Conservation (phyloP, 116 monocot genomes). For the Zostera marina region DNA sequence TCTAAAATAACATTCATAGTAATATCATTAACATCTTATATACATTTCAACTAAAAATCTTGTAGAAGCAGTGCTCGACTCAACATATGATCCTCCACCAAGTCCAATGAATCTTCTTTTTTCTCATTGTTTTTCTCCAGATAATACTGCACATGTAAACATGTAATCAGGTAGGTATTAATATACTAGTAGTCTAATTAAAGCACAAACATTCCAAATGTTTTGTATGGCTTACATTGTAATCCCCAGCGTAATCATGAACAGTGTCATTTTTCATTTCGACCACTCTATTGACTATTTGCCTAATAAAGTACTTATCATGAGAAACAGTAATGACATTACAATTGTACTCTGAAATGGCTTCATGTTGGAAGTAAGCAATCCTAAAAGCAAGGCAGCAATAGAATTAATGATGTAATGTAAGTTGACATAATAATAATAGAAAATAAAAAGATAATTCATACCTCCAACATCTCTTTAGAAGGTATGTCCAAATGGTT, state of each 20-base stretch:
- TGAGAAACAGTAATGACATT: slow-evolving; percentile 92
- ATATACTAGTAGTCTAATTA: not conserved
- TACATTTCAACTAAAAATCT: too few species aligned
- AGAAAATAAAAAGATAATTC: not conserved
- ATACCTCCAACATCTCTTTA: slow-evolving; percentile 98
- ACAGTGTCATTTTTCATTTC: slow-evolving; percentile 64
- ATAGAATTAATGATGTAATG: not conserved
- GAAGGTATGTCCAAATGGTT: slow-evolving; percentile 99
- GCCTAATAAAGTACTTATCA: slow-evolving; percentile 90
- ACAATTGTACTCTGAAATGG: slow-evolving; percentile 75
- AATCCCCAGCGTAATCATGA: slow-evolving; percentile 89
- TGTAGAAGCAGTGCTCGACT: too few species aligned
- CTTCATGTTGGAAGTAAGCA: slow-evolving; percentile 37
- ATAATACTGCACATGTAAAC: slow-evolving; percentile 37
- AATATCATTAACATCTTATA: too few species aligned
- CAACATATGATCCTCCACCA: too few species aligned
- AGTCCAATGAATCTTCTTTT: too few species aligned
- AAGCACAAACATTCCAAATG: not conserved
- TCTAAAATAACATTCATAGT: too few species aligned
- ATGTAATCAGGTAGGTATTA: too few species aligned
- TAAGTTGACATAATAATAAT: not conserved
- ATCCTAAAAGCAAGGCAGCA: not conserved
- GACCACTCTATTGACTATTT: slow-evolving; percentile 87
- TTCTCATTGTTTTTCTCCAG: slow-evolving; percentile 95
- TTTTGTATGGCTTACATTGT: slow-evolving; percentile 49